Percentiles rank a stretch among this genome's conserved stretches.
Conservation (phyloP, 2,329 filamentous ascomycete species). For the Phialocephala subalpina region DNA sequence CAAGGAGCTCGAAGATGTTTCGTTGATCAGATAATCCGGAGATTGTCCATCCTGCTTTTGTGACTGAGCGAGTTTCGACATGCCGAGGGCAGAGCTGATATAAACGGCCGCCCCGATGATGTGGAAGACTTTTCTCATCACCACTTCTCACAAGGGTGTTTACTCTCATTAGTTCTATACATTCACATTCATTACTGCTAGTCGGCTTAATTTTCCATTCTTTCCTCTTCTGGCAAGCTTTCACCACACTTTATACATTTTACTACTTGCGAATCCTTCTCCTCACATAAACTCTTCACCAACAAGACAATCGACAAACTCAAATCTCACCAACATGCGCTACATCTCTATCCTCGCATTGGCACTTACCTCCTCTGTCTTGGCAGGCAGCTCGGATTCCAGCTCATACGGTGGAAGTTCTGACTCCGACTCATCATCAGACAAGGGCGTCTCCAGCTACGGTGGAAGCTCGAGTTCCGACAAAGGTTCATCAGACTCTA, state of each 20-base stretch:
- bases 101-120: constrained; percentile 1
- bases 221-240: constrained; percentile 5
- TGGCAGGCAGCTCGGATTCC: constrained; percentile 13
- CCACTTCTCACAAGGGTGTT: neutral
- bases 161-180: constrained; percentile 13
- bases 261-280: neutral
- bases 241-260: neutral
- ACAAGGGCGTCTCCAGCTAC: neutral
- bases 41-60: constrained; percentile 10
- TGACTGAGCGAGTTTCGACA: constrained; percentile 13
- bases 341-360: constrained; percentile 1
- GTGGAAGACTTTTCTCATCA: neutral
- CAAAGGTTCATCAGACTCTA: neutral
- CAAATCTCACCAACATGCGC: constrained; percentile 6
- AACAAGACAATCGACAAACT: neutral
- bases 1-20: constrained; percentile 7
- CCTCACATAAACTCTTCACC: neutral
- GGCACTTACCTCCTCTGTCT: constrained; percentile 2
- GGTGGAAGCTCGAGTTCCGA: constrained; percentile 4
- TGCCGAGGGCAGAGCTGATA: constrained; percentile 6
- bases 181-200: constrained; percentile 17
- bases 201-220: constrained; percentile 5
- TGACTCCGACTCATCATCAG: neutral
- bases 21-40: constrained; percentile 16
- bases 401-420: constrained; percentile 6